Evolutionary conservation across 2,329 filamentous ascomycete species (phyloP), one percentile per base, ranked within the genome.

Genomic region (Rhinocladiella similis): DNA sequence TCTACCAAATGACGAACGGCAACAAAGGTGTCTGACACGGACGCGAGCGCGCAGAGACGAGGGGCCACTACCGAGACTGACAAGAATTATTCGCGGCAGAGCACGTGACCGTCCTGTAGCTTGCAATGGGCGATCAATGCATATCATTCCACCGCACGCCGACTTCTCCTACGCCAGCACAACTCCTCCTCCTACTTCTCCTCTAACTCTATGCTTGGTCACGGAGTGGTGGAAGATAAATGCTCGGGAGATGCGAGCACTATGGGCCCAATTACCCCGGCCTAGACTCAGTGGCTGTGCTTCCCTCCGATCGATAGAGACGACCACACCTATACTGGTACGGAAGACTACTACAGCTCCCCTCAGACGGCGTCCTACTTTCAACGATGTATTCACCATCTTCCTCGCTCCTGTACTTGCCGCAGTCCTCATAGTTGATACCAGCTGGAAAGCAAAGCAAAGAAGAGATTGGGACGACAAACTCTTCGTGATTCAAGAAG

Each of bases 391-490:
- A 35, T 65, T 65, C 42, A 59, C 62, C 7, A 39, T 64, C 27
- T 55, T 65, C 10, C 50, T 65, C 13, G 50, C 60, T 12, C 60
- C 61, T 29, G 57, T 65, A 19, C 54, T 65, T 20, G 60, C 59
- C 18, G 57, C 62, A 19, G 62, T 60, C 25, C 53, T 63, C 25
- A 57, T 65, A 19, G 59, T 54, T 4, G 63, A 65, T 50, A 57
- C 57, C 13, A 64, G 60, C 29, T 61, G 57, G 57, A 65, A 65
- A 46, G 53, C 56, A 27, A 60, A 63, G 39, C 54, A 62, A 36
- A 47, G 62, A 25, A 63, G 46, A 46, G 60, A 65, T n/a, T 65
- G 63, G 63, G 63, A 65, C 33, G 50, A 59, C 9, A 61, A 57
- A 22, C 56, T 65, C 16, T 49, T 53, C 19, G 53, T 29, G 2